Evolutionary conservation across 202 grass and related monocot species (phyloP).

Genomic region (Miscanthus sacchariflorus): DNA sequence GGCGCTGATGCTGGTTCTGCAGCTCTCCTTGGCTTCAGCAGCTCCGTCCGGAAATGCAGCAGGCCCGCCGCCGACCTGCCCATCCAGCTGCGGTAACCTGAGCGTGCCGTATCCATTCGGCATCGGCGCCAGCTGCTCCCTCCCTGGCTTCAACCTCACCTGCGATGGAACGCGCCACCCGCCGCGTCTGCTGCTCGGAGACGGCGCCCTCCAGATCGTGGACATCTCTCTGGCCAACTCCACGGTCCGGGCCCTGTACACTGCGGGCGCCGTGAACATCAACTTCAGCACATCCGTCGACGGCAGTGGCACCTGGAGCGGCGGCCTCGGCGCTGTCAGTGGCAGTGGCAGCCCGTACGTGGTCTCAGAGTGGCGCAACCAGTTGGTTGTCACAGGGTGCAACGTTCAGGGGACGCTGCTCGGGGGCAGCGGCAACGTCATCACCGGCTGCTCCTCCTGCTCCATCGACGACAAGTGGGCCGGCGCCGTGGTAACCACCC

Average conservation of each 20-base stretch:
- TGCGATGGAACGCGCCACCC: neutral
- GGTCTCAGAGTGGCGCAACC: neutral
- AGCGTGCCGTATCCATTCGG: slow-evolving; percentile 17
- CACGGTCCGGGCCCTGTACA: neutral
- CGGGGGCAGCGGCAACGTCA: slow-evolving; percentile 22
- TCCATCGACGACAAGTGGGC: neutral
- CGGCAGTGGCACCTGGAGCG: neutral
- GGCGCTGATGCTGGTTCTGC: neutral
- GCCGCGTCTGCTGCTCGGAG: neutral
- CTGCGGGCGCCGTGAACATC: neutral
- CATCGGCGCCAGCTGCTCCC: neutral
- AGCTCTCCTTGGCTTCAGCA: neutral
- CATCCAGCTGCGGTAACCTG: neutral
- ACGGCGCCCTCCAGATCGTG: neutral
- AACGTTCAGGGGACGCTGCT: slow-evolving; percentile 25
- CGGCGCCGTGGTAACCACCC: neutral
- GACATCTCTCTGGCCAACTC: neutral
- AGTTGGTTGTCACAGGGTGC: slow-evolving; percentile 25
- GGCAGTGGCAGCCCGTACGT: neutral
- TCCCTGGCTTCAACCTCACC: slow-evolving; percentile 11
- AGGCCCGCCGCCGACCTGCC: neutral
- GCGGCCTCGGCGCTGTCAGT: neutral
- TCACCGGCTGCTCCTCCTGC: slow-evolving; percentile 37
- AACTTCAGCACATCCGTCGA: neutral
- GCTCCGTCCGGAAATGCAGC: neutral